Percentiles rank a stretch among this genome's conserved stretches.
phyloP scores from a whole-genome alignment of 129 eudicot genomes.

The Scalesia atractyloides region DNA sequence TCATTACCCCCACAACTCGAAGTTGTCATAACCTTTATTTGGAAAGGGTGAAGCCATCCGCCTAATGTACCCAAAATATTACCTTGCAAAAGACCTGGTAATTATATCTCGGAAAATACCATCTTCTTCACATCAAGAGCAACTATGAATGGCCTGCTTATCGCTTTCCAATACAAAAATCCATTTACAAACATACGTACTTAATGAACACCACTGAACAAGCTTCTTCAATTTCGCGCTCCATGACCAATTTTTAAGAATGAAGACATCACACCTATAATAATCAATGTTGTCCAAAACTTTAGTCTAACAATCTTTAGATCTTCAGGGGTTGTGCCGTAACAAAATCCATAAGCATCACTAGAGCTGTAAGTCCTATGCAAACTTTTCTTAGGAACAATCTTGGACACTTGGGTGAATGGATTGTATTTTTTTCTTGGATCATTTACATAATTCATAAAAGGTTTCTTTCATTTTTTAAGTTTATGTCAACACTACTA shows the following conservation, averaged over 20 bases:
- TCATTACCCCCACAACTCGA: conserved; percentile 9
- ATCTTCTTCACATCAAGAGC: neutral
- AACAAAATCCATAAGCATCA: conserved; percentile 6
- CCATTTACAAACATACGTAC: conserved; percentile 9
- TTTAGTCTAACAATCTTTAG: conserved; percentile 8
- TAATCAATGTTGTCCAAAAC: neutral
- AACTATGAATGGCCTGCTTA: neutral
- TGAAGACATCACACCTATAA: neutral
- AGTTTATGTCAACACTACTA: no score
- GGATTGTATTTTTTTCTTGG: no score
- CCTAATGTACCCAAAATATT: neutral
- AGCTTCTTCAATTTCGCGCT: neutral
- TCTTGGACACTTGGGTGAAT: neutral
- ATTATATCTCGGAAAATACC: neutral
- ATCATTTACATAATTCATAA: no score
- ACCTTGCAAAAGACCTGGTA: neutral
- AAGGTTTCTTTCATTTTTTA: no score
- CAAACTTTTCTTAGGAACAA: neutral
- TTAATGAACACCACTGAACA: neutral
- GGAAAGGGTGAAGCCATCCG: neutral
- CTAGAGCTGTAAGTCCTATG: neutral
- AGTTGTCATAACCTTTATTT: neutral
- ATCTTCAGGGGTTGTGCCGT: conserved; percentile 3
- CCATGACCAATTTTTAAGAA: conserved; percentile 8
- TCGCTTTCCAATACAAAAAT: conserved; percentile 8